Evolutionary conservation across 352 stramenopile genomes (phyloP), one percentile per base, ranked within the genome.

Genomic region (Plasmopara viticola): DNA sequence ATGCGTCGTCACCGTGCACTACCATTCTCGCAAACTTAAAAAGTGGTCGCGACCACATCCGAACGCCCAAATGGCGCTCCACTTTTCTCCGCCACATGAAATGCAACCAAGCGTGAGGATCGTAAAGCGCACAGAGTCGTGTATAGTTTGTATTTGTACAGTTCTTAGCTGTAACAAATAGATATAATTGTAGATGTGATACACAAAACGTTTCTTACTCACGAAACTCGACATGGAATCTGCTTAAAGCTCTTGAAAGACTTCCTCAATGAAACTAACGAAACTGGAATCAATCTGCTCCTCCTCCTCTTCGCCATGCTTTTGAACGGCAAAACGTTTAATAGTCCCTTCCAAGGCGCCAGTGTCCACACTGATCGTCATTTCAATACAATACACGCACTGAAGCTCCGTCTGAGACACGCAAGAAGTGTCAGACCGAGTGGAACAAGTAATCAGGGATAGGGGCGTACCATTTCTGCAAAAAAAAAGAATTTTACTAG

Each of bases 401-500:
- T 91, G 70, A 50, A 89, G 60, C 51, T 91, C 74, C 29, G 72
- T 74, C 80, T 87, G 45, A n/a, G 50, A 13, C 30, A 37, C 5
- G n/a, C 51, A n/a, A 37, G 30, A 43, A 40, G 12, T 44, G 51
- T 62, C 17, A 62, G 40, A n/a, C 43, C 4, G 37, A 12, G 4
- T 29, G 37, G 14, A 35, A 10, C 6, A 9, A 39, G 17, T 30
- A 28, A 41, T 20, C 6, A 14, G 15, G 4, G 43, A 17, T 15
- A 37, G 18, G 7, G 62, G 6, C 51, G 28, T 68, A 91, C 82
- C 84, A 90, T 90, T 66, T 92, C 78, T 9, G 71, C 80, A 41
- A 78, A 92, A 56, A 95, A 95, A 64, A 84, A 95, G 43, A 95
- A 95, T 59, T 95, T 95, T 66, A 91, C 68, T 15, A 86, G 47